Percentiles rank a stretch among this genome's conserved stretches.
Evolutionary conservation across 441 rosid genomes (phyloP).

Genomic region (Croton setiger): DNA sequence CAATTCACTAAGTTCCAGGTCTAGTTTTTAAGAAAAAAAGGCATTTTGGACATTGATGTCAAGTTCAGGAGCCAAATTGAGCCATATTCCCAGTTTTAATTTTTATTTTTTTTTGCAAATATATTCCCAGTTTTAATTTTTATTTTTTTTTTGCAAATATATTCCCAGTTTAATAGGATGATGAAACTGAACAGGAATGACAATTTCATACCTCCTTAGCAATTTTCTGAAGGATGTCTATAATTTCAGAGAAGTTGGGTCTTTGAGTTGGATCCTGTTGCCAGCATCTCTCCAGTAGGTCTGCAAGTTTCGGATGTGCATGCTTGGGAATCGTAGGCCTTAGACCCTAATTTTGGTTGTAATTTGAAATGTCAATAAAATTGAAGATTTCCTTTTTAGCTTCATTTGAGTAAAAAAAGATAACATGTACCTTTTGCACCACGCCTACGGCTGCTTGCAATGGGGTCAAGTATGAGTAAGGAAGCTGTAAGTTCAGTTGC

Average conservation of each 20-base stretch:
- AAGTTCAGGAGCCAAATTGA: no score
- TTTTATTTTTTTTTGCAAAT: no score
- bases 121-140: no score
- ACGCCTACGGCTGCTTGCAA: slow-evolving; percentile 97
- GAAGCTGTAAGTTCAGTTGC: slow-evolving; percentile 54
- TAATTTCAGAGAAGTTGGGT: slow-evolving; percentile 74
- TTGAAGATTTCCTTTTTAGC: background rate
- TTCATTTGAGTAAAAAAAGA: background rate
- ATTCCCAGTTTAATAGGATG: no score
- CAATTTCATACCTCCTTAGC: slow-evolving; percentile 53
- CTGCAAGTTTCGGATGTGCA: slow-evolving; percentile 63
- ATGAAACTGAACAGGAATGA: background rate
- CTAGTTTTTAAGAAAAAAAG: no score
- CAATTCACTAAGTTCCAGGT: no score
- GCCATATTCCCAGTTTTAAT: no score
- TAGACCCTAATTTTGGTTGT: slow-evolving; percentile 41
- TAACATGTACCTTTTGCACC: slow-evolving; percentile 71
- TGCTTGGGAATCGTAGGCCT: slow-evolving; percentile 84
- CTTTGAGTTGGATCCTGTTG: slow-evolving; percentile 70
- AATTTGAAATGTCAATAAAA: slow-evolving; percentile 2
- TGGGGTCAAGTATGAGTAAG: slow-evolving; percentile 74
- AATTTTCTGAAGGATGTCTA: slow-evolving; percentile 59
- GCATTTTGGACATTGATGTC: no score
- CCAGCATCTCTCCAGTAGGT: slow-evolving; percentile 90
- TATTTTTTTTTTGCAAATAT: no score